phyloP scores from a whole-genome alignment of 805 yeast genomes.

The Saturnispora gosingensis region DNA sequence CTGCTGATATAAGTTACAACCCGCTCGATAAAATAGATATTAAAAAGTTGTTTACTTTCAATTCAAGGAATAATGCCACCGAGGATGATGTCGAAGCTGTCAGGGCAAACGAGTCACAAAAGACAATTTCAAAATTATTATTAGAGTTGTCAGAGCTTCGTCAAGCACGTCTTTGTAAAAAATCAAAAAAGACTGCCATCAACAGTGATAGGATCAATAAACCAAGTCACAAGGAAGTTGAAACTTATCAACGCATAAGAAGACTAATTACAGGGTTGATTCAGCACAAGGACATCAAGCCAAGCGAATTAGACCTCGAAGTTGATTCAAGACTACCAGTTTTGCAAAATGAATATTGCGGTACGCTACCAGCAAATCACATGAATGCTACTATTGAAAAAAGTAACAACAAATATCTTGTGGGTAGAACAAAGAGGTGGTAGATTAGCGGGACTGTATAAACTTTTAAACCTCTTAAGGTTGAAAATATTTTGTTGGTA shows the following conservation, averaged over 20 bases:
- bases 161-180: conserved; percentile 28
- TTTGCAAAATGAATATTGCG: conserved; percentile 62
- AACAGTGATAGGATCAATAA: conserved; percentile 5
- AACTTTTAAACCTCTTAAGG: background rate
- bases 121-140: conserved; percentile 37
- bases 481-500: background rate
- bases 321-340: conserved; percentile 48
- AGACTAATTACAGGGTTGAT: conserved; percentile 36
- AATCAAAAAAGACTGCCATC: conserved; percentile 3
- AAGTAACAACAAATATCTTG: conserved; percentile 1
- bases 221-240: conserved; percentile 6
- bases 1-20: background rate
- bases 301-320: conserved; percentile 28
- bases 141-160: conserved; percentile 43
- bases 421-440: conserved; percentile 6
- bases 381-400: conserved; percentile 6
- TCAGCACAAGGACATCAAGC: conserved; percentile 22
- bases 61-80: conserved; percentile 18
- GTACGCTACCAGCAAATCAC: conserved; percentile 59
- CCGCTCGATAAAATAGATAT: conserved; percentile 19
- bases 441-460: background rate
- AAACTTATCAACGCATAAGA: conserved; percentile 20
- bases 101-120: conserved; percentile 19
- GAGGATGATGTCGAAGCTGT: conserved; percentile 21
- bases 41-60: conserved; percentile 22